A percentile compares a stretch with the other conserved stretches of the same genome.
Evolutionary conservation across 202 grass and related monocot genomes (phyloP).

Genomic region (Carex arenaria): DNA sequence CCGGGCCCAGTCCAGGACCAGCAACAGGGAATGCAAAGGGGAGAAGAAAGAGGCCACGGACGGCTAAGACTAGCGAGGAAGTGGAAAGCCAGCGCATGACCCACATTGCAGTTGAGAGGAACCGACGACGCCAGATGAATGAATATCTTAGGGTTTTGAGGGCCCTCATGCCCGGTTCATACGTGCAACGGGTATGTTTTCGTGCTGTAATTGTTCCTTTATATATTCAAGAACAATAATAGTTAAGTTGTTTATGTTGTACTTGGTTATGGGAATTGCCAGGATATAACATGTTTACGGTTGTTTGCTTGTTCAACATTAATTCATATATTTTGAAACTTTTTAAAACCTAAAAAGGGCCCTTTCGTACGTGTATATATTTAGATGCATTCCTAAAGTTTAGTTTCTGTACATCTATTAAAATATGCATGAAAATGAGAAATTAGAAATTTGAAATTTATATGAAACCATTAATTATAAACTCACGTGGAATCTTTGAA

Average conservation of each 20-base stretch:
- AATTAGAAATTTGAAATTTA: not conserved
- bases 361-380: not conserved
- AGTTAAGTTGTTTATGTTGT: not conserved
- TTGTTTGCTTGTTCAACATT: not conserved
- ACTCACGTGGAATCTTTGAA: slow-evolving; percentile 14
- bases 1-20: slow-evolving; percentile 24
- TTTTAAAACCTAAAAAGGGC: not conserved
- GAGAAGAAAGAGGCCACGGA: slow-evolving; percentile 58
- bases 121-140: slow-evolving; percentile 87
- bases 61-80: slow-evolving; percentile 82
- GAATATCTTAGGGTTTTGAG: slow-evolving; percentile 77
- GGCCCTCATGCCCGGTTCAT: slow-evolving; percentile 87
- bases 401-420: not conserved
- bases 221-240: not conserved
- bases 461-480: not conserved
- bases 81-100: slow-evolving; percentile 99
- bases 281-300: not conserved
- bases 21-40: slow-evolving; percentile 26
- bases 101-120: slow-evolving; percentile 97
- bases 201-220: not conserved
- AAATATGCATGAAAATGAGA: not conserved
- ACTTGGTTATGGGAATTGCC: not conserved
- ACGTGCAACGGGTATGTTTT: slow-evolving; percentile 73
- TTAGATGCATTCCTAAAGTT: not conserved
- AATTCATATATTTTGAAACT: not conserved